Evolutionary conservation across 2,329 filamentous ascomycete species (phyloP).

Genomic region (Sporothrix pallida): DNA sequence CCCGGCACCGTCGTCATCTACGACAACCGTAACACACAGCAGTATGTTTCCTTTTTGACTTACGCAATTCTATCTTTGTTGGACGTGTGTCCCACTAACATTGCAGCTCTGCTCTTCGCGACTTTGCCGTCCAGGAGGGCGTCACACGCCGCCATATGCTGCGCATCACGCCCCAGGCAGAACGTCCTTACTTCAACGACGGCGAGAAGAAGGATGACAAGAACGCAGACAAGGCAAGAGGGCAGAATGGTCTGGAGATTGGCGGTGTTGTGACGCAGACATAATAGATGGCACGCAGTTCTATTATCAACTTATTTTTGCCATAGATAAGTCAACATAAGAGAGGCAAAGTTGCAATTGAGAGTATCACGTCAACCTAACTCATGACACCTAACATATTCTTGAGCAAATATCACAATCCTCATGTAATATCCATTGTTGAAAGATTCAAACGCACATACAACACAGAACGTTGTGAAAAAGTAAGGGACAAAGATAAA

Average conservation of each 20-base stretch:
- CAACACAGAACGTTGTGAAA: no score
- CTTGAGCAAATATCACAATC: no score
- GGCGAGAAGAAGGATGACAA: not conserved
- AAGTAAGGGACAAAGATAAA: no score
- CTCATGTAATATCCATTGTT: no score
- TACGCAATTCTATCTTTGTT: no score
- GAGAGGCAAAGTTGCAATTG: no score
- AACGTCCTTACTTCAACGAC: conserved; percentile 41
- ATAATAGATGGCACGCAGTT: not conserved
- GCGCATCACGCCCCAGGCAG: conserved; percentile 45
- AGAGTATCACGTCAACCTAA: no score
- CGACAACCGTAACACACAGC: conserved; percentile 41
- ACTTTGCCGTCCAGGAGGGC: conserved; percentile 36
- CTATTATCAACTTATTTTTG: no score
- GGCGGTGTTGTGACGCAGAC: not conserved
- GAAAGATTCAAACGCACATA: no score
- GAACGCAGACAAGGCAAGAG: not conserved
- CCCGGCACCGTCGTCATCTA: conserved; percentile 54
- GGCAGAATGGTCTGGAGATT: not conserved
- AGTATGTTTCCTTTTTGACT: conserved; percentile 26
- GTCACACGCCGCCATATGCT: conserved; percentile 40
- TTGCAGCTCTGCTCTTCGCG: conserved; percentile 37
- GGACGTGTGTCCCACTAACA: no score
- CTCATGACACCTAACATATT: no score
- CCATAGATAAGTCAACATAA: no score